These are phyloP conservation scores for Aschersonia sp. DNA, from an alignment of 2,329 filamentous ascomycete species.

Conservation along the genomic window DNA sequence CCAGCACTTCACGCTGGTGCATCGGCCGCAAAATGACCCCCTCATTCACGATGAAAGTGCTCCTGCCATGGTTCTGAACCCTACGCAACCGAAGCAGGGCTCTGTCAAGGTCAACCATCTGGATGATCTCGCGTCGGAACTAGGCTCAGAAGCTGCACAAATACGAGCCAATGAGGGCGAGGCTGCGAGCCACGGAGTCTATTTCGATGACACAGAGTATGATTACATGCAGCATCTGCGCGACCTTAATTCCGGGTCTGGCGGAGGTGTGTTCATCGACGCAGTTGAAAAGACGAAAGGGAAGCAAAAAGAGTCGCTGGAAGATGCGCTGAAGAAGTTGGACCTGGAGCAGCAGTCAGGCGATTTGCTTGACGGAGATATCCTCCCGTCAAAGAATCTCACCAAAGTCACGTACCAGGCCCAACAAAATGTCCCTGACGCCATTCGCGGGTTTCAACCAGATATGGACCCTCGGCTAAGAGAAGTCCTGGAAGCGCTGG, in stretches of 20 bases:
- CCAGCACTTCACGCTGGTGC: slow-evolving; percentile 84
- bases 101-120: slow-evolving; percentile 46
- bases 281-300: slow-evolving; percentile 56
- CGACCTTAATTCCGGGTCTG: slow-evolving; percentile 57
- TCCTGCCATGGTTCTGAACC: slow-evolving; percentile 82
- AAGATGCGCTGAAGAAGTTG: slow-evolving; percentile 61
- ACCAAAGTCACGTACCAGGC: slow-evolving; percentile 71
- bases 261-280: slow-evolving; percentile 74
- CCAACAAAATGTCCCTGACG: slow-evolving; percentile 85
- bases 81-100: slow-evolving; percentile 28
- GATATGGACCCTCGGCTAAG: slow-evolving; percentile 92
- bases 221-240: slow-evolving; percentile 99
- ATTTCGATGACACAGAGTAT: slow-evolving; percentile 88
- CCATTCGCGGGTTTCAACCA: slow-evolving; percentile 84
- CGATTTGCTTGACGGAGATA: slow-evolving; percentile 55
- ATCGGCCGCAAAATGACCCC: slow-evolving; percentile 93
- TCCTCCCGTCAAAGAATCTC: slow-evolving; percentile 68
- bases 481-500: slow-evolving; percentile 82
- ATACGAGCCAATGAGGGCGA: slow-evolving; percentile 89
- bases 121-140: slow-evolving; percentile 60
- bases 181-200: slow-evolving; percentile 85
- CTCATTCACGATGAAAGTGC: slow-evolving; percentile 85
- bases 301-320: slow-evolving; percentile 63
- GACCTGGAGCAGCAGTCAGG: slow-evolving; percentile 38
- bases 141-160: slow-evolving; percentile 48